Conservation (phyloP, 371 early-diverging fungal species). For the Choanephora cucurbitarum region DNA sequence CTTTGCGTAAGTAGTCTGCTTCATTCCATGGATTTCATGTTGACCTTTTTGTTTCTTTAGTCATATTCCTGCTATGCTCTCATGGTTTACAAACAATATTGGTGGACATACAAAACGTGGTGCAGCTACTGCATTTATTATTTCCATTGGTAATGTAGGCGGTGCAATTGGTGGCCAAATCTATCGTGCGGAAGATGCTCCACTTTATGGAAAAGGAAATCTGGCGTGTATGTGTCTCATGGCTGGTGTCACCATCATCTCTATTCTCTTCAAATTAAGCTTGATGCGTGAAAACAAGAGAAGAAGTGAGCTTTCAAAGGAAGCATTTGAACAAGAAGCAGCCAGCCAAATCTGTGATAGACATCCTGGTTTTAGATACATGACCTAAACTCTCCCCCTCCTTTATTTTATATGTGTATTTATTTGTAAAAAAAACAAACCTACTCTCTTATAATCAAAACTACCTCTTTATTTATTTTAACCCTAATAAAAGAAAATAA, state of each 20-base stretch:
- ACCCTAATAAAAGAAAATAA: not conserved
- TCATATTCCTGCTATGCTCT: conserved; percentile 59
- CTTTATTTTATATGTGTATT: not conserved
- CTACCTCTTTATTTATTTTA: too few species aligned
- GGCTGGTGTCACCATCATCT: conserved; percentile 38
- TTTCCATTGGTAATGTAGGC: conserved; percentile 67
- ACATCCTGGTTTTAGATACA: conserved; percentile 62
- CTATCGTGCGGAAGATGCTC: conserved; percentile 63
- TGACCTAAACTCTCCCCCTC: conserved; percentile 33
- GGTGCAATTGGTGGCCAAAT: conserved; percentile 63
- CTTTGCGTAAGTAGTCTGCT: conserved; percentile 18
- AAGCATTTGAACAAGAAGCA: conserved; percentile 51
- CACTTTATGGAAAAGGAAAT: conserved; percentile 55
- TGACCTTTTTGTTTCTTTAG: too few species aligned
- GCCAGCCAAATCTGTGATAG: conserved; percentile 55
- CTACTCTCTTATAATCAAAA: too few species aligned
- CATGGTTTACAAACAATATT: conserved; percentile 65
- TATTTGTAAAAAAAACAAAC: too few species aligned
- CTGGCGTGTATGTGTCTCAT: conserved; percentile 45
- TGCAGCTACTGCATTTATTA: conserved; percentile 60
- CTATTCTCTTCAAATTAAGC: conserved; percentile 43
- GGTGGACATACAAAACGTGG: conserved; percentile 69
- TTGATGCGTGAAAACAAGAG: conserved; percentile 54
- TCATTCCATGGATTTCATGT: too few species aligned
- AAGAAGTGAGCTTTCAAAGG: conserved; percentile 56